Base-by-base conservation (phyloP, 148 eudicot genomes). In the Tetragonia tetragonoides region DNA sequence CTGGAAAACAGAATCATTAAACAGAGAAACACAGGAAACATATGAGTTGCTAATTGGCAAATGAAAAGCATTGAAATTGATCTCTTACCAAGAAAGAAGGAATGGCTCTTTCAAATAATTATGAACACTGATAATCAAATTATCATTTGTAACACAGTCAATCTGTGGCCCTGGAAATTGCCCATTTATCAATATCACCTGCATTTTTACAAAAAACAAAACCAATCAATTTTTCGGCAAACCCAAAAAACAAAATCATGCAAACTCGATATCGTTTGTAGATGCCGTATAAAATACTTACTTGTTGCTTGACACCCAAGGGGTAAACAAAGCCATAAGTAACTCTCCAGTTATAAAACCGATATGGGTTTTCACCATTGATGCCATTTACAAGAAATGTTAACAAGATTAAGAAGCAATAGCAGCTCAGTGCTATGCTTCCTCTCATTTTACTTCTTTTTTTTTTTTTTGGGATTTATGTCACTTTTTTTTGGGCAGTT, bases 171-270 rank as follows among this genome's bases (percentile, higher is more conserved):
- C 99, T 68, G 99, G 99, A 77, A 96, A 96, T 74, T 91, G 93
- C 84, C 99, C 98, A 85, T 96, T 96, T 70, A 96, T 96, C 97
- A 96, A 81, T 34, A 96, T 96, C 65, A 87, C 99, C 99, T 96
- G 91, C 86, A 20, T 60, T 60, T 60, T n/a, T 7, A 56, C 60
- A 56, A 60, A 34, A 21, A 24, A 51, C 37, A 9, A 18, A 47
- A 6, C 17, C n/a, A 3, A 24, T 46, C 56, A 28, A 11, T 24
- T 12, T 10, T 51, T 28, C 1, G 34, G 34, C 34, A 28, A 28
- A 28, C 34, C 34, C 34, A 28, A 28, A 28, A 28, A 28, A 28
- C 34, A 28, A 28, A 28, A 28, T 28, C 34, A 28, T 28, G 0
- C 1, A 28, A 28, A 28, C 34, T 28, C 34, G 34, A 28, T 28